phyloP scores from a whole-genome alignment of 179 eudicot genomes.

The Heliamphora pulchella region DNA sequence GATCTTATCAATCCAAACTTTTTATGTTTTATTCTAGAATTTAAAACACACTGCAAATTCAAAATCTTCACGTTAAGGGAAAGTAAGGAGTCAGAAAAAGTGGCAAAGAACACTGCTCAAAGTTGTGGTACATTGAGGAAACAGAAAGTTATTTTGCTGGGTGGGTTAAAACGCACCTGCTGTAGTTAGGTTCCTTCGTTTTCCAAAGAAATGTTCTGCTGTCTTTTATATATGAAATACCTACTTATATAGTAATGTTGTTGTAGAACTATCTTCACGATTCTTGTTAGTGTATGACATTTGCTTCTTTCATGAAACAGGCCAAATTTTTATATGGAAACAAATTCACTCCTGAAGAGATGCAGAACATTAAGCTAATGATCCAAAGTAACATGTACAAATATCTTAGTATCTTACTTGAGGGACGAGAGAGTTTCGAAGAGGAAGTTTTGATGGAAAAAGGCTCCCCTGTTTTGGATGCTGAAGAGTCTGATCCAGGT shows the following conservation, averaged over 20 bases:
- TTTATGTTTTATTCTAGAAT: no score
- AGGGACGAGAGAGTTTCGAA: slow-evolving; percentile 66
- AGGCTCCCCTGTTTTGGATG: slow-evolving; percentile 17
- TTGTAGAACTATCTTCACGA: not conserved
- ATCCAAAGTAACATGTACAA: slow-evolving; percentile 66
- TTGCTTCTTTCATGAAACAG: slow-evolving; percentile 26
- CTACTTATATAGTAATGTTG: not conserved
- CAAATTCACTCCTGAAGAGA: slow-evolving; percentile 60
- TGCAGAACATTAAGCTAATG: slow-evolving; percentile 53
- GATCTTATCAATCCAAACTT: no score
- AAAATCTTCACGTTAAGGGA: no score
- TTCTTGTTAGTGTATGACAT: not conserved
- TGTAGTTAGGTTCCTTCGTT: not conserved
- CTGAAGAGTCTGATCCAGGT: slow-evolving; percentile 28
- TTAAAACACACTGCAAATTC: no score
- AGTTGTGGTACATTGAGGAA: no score
- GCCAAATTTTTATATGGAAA: slow-evolving; percentile 52
- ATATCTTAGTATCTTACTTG: slow-evolving; percentile 61
- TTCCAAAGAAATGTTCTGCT: slow-evolving; percentile 14
- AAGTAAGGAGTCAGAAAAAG: no score
- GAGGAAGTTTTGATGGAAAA: slow-evolving; percentile 44
- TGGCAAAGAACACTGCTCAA: no score
- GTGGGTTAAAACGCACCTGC: not conserved
- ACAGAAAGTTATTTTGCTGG: no score
- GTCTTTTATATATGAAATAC: slow-evolving; percentile 1